Evolutionary conservation across 2,329 filamentous ascomycete genomes (phyloP).

Genomic region (Colletotrichum viniferum): DNA sequence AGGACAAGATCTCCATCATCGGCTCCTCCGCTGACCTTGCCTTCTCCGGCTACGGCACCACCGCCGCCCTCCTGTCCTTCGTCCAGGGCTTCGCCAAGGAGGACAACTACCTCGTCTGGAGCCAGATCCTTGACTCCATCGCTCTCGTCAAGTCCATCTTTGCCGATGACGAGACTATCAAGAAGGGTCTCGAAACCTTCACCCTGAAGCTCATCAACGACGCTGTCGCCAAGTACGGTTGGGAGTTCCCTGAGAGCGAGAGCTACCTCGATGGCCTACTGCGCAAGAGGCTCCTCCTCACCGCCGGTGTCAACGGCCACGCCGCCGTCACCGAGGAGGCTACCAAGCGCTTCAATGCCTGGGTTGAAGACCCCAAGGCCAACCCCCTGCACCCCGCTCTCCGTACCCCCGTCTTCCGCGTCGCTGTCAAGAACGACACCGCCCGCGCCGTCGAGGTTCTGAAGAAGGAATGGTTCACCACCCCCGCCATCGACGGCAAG

Average conservation of each 20-base stretch:
- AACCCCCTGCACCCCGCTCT: constrained; percentile 81
- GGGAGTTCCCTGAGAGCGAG: constrained; percentile 80
- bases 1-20: constrained; percentile 92
- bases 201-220: constrained; percentile 76
- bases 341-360: constrained; percentile 79
- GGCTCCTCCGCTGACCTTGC: constrained; percentile 90
- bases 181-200: constrained; percentile 77
- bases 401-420: constrained; percentile 79
- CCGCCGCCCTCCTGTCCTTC: constrained; percentile 81
- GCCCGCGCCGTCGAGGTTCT: constrained; percentile 73
- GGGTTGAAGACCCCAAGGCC: constrained; percentile 70
- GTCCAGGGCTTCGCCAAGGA: constrained; percentile 84
- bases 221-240: constrained; percentile 81
- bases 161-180: constrained; percentile 73
- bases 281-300: constrained; percentile 78
- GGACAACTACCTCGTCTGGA: constrained; percentile 87
- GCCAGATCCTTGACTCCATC: constrained; percentile 79
- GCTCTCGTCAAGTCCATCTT: constrained; percentile 84
- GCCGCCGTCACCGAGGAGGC: constrained; percentile 74
- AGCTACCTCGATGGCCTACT: constrained; percentile 83
- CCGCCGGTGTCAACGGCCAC: constrained; percentile 79
- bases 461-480: constrained; percentile 83
- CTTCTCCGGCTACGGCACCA: constrained; percentile 83
- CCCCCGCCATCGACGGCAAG: constrained; percentile 87
- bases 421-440: constrained; percentile 73